Evolutionary conservation across 176 grass and related monocot species (phyloP).

Genomic region (Musa acuminata): DNA sequence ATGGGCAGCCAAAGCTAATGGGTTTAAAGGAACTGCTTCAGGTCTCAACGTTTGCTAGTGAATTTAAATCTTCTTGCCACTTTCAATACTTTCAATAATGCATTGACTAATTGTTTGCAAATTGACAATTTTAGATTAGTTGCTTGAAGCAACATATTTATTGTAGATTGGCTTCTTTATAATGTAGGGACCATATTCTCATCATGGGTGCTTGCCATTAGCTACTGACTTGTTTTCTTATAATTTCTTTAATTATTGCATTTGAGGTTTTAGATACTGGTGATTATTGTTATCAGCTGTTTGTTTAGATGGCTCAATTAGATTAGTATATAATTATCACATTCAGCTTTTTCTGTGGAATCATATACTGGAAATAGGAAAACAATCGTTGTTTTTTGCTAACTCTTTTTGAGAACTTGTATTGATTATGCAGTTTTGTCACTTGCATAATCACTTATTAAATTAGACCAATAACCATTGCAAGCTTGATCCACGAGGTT

Average conservation of each 20-base stretch:
- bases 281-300: too few species aligned
- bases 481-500: too few species aligned
- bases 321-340: background rate
- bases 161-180: background rate
- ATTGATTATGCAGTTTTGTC: background rate
- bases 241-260: background rate
- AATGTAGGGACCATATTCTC: background rate
- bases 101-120: background rate
- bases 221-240: background rate
- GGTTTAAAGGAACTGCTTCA: slow-evolving; percentile 95
- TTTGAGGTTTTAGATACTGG: too few species aligned
- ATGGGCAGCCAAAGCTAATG: slow-evolving; percentile 89
- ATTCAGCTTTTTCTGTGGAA: background rate
- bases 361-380: background rate
- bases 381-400: background rate
- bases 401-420: background rate
- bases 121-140: background rate
- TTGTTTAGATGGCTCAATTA: background rate
- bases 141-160: background rate
- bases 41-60: slow-evolving; percentile 24
- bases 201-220: background rate
- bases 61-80: background rate
- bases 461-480: too few species aligned
- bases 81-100: background rate
- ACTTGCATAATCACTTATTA: background rate